Base-by-base conservation (phyloP, 768 basidiomycete species). In the Suillus brevipes region DNA sequence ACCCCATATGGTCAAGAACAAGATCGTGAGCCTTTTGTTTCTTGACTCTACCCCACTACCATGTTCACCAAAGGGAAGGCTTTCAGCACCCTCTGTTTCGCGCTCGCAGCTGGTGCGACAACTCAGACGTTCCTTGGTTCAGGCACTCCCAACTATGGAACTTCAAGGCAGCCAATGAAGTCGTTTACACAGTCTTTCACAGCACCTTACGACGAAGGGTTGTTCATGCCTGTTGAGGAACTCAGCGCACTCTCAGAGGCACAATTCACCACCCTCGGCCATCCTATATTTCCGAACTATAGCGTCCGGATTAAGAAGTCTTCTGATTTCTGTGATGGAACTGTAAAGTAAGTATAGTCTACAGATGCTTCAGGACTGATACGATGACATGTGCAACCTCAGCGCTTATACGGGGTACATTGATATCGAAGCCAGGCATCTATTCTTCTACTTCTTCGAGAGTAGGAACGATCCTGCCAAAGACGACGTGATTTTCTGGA, bases 401-500 rank as follows among this genome's bases (percentile, higher is more conserved):
- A 88, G 85, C 23, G 76, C 82, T 1, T 90, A 86, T 71, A 88
- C 87, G 0, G 89, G 89, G 12, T 89, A 89, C 68, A 87, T 90
- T 62, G 88, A 89, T 65, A 80, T 88, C 53, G 79, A 85, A 70
- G 85, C 87, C 25, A 83, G 87, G 62, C 88, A 88, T 67, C 62
- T 89, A 47, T 88, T 88, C 75, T 90, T 91, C 78, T 89, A 89
- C 75, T 91, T 91, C 76, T 91, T 91, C 73, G 88, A 91, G 75
- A 87, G 85, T 66, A 78, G 90, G 66, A 80, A 80, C 57, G 77
- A 85, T 68, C 87, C 87, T 36, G 82, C 78, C 18, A 81, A 78
- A 68, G 85, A 87, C 81, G 73, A 87, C 67, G 83, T 88, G 9
- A 85, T 88, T 12, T 84, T 88, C 70, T 82, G 81, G 82, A 82